These are phyloP conservation scores for Sphagnum magellanicum DNA, from an alignment of 228 moss, liverwort and hornwort species.

Conservation along the genomic window DNA sequence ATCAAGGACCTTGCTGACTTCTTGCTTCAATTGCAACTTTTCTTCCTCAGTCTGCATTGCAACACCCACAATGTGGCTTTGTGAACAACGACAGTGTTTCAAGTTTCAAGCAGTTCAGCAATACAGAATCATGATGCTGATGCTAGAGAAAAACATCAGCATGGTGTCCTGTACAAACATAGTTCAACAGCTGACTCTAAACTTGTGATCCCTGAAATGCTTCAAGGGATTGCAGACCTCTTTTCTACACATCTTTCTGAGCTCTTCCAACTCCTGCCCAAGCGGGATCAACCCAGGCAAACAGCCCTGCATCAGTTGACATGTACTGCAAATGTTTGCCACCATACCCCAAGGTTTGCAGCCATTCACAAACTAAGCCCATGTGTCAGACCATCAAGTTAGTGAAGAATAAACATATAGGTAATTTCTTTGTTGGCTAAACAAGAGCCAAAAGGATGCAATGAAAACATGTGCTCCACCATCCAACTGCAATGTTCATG, in stretches of 20 bases:
- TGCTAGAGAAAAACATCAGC: too few relatives aligned
- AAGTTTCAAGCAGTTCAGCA: too few relatives aligned
- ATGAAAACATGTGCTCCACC: too few relatives aligned
- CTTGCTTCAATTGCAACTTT: conserved; percentile 15
- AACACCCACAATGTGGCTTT: background rate
- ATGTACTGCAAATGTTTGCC: background rate
- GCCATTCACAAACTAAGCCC: background rate
- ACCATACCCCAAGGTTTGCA: background rate
- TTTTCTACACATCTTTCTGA: background rate
- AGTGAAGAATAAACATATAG: too few relatives aligned
- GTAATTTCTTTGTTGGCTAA: too few relatives aligned
- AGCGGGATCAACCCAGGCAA: background rate
- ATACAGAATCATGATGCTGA: too few relatives aligned
- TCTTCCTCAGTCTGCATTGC: conserved; percentile 18
- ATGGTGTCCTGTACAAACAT: too few relatives aligned
- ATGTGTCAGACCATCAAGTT: background rate
- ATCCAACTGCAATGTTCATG: too few relatives aligned
- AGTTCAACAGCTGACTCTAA: background rate
- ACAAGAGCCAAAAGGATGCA: too few relatives aligned
- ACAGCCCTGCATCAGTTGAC: background rate
- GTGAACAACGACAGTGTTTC: background rate
- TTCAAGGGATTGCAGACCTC: background rate
- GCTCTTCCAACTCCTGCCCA: conserved; percentile 3
- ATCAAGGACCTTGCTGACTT: conserved; percentile 24
- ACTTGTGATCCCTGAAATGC: background rate